Percentiles rank a stretch among this genome's conserved stretches.
phyloP scores from a whole-genome alignment of 2,329 filamentous ascomycete species.

The Daldinia eschscholtzii region DNA sequence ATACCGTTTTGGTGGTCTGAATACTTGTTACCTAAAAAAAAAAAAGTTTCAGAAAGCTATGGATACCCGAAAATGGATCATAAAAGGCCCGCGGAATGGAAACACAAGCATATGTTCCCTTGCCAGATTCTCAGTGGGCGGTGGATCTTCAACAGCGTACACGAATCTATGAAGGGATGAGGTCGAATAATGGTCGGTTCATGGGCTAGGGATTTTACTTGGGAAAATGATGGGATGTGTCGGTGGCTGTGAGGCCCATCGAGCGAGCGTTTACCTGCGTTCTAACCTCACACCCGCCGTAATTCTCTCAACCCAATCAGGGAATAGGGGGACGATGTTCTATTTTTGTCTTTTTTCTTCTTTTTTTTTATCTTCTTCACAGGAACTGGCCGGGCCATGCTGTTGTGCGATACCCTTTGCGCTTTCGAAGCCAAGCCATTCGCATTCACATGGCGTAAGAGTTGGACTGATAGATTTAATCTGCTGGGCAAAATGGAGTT shows the following conservation, averaged over 20 bases:
- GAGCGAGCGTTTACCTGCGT: conserved; percentile 37
- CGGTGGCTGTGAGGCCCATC: conserved; percentile 35
- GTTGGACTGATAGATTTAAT: conserved; percentile 52
- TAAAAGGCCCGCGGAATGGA: conserved; percentile 26
- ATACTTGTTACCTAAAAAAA: conserved; percentile 22
- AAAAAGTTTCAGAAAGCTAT: conserved; percentile 24
- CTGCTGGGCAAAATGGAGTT: conserved; percentile 54
- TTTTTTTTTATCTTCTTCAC: conserved; percentile 46
- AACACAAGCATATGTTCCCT: conserved; percentile 22
- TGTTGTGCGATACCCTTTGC: conserved; percentile 52
- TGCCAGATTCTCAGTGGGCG: conserved; percentile 39
- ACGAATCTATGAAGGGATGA: conserved; percentile 50
- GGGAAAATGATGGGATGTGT: conserved; percentile 29
- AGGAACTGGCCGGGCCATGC: conserved; percentile 52
- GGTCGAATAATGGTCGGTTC: conserved; percentile 32
- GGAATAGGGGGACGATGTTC: conserved; percentile 37
- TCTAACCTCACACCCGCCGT: conserved; percentile 42
- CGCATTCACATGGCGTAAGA: conserved; percentile 53
- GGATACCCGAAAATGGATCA: conserved; percentile 44
- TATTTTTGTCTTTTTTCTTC: conserved; percentile 43
- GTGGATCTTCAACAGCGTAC: conserved; percentile 48
- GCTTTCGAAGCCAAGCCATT: conserved; percentile 51
- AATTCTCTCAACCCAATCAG: conserved; percentile 36
- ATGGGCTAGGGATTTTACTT: conserved; percentile 21
- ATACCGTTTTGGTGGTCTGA: conserved; percentile 22